phyloP scores from a whole-genome alignment of 2,329 filamentous ascomycete genomes.

The Ascochyta fabae region DNA sequence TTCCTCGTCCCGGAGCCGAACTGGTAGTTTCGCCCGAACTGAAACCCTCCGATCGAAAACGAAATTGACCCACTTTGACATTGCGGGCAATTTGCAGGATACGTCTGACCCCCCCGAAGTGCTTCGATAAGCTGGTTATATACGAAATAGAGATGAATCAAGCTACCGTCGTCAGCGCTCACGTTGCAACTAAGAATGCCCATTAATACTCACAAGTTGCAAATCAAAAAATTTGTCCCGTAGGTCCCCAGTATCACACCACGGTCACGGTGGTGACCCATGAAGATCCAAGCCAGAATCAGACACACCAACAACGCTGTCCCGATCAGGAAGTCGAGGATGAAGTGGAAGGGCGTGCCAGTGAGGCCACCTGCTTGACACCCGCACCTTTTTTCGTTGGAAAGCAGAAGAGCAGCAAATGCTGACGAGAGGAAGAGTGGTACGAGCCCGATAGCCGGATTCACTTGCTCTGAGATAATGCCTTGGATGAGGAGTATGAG shows the following conservation, averaged over 20 bases:
- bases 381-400: constrained; percentile 34
- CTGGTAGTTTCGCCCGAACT: constrained; percentile 9
- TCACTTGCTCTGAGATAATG: constrained; percentile 25
- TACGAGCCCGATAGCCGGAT: constrained; percentile 39
- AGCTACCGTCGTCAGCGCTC: constrained; percentile 18
- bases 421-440: constrained; percentile 37
- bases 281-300: constrained; percentile 32
- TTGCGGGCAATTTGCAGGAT: constrained; percentile 33
- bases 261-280: constrained; percentile 4
- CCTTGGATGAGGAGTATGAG: constrained; percentile 37
- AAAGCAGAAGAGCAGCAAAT: constrained; percentile 29
- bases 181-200: neutral
- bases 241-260: constrained; percentile 36
- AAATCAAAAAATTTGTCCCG: constrained; percentile 35
- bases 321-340: constrained; percentile 30
- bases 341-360: constrained; percentile 36
- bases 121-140: constrained; percentile 23
- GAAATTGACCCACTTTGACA: constrained; percentile 31
- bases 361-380: constrained; percentile 33
- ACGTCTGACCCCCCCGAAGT: constrained; percentile 19
- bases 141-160: constrained; percentile 36
- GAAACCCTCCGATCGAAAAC: constrained; percentile 12
- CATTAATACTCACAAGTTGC: constrained; percentile 33
- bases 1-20: neutral
- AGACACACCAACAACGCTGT: constrained; percentile 30